A percentile compares a stretch with the other conserved stretches of the same genome.
Evolutionary conservation across 2,329 filamentous ascomycete genomes (phyloP).

Genomic region (Beauveria asiatica): DNA sequence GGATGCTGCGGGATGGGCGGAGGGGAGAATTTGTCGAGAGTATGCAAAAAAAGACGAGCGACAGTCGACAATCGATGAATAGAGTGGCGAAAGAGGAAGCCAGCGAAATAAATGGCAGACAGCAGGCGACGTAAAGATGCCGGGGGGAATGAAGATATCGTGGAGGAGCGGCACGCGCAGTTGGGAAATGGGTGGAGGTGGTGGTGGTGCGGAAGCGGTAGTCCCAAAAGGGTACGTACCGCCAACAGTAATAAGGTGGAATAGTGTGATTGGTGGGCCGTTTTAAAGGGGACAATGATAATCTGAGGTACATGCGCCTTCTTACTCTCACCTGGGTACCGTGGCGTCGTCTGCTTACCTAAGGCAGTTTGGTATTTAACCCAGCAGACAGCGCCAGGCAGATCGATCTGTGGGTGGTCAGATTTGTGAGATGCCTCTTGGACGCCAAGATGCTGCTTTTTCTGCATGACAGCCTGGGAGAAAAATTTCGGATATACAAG

Average conservation of each 20-base stretch:
- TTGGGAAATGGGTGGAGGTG: constrained; percentile 7
- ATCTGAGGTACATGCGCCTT: no score
- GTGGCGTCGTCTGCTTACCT: no score
- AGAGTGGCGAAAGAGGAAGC: not conserved
- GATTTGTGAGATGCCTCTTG: not conserved
- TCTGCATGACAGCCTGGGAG: no score
- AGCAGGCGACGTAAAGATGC: not conserved
- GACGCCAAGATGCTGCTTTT: not conserved
- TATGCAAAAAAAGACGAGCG: not conserved
- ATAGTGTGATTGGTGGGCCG: not conserved
- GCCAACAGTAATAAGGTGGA: not conserved
- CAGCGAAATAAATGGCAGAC: not conserved
- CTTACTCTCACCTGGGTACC: no score
- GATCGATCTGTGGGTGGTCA: constrained; percentile 1
- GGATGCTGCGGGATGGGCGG: not conserved
- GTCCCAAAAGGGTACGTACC: constrained; percentile 5
- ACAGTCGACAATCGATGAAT: not conserved
- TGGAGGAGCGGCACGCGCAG: constrained; percentile 10
- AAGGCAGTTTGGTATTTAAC: no score
- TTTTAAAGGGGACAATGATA: not conserved
- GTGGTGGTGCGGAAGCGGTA: not conserved
- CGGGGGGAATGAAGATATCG: constrained; percentile 8
- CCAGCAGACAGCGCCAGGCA: not conserved
- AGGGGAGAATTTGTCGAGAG: not conserved
- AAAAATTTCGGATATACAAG: no score